A percentile compares a stretch with the other conserved stretches of the same genome.
Evolutionary conservation across 176 grass and related monocot species (phyloP).

Genomic region (Luzula sylvatica): DNA sequence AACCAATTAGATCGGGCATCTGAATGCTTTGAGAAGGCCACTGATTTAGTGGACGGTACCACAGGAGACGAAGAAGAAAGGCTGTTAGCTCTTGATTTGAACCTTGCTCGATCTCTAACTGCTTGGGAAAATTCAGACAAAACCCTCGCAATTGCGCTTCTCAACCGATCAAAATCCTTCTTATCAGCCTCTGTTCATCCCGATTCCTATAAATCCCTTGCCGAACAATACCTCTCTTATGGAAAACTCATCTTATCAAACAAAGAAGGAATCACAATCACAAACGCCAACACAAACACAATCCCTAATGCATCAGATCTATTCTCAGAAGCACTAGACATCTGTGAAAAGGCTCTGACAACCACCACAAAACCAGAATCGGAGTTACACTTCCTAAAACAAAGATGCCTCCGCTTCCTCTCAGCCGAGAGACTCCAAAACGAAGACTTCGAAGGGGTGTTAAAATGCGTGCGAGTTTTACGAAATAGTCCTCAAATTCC

Average conservation of each 20-base stretch:
- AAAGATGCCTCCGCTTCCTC: conserved; percentile 63
- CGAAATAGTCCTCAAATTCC: conserved; percentile 22
- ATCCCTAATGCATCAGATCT: conserved; percentile 48
- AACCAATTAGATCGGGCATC: conserved; percentile 55
- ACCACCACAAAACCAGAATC: conserved; percentile 14
- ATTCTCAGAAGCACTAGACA: conserved; percentile 73
- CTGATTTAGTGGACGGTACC: conserved; percentile 39
- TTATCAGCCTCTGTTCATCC: conserved; percentile 22
- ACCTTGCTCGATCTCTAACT: conserved; percentile 49
- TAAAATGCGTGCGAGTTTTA: conserved; percentile 45
- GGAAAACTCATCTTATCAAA: conserved; percentile 37
- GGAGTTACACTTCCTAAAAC: conserved; percentile 43
- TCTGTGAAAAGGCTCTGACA: conserved; percentile 65
- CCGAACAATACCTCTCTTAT: conserved; percentile 52
- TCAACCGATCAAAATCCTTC: conserved; percentile 67
- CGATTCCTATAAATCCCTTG: conserved; percentile 37
- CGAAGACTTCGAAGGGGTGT: conserved; percentile 62
- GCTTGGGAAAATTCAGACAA: conserved; percentile 48
- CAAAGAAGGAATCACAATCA: conserved; percentile 4
- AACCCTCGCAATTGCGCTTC: conserved; percentile 60
- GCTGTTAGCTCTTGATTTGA: conserved; percentile 40
- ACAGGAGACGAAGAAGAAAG: conserved; percentile 32
- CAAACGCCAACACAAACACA: conserved; percentile 20
- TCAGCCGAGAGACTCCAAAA: conserved; percentile 54
- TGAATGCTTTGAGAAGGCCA: conserved; percentile 86